Evolutionary conservation across 352 stramenopile species (phyloP).

Genomic region (Pythium utonaiense): DNA sequence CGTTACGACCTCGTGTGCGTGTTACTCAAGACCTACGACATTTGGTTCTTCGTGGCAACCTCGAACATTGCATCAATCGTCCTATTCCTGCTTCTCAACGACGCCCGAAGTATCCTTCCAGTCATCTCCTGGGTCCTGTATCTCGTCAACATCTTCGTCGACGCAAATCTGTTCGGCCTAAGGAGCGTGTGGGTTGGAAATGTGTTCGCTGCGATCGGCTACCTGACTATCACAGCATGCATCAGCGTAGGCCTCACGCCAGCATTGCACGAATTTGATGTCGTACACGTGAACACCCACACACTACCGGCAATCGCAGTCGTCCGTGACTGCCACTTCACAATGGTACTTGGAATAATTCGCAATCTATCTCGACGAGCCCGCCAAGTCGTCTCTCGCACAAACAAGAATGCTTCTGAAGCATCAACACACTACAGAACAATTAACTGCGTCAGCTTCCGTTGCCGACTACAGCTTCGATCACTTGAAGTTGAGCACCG

Average conservation of each 20-base stretch:
- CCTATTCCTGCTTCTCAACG: background rate
- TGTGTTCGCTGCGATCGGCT: background rate
- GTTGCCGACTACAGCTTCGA: background rate
- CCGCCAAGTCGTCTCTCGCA: background rate
- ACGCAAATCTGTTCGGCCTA: slow-evolving; percentile 7
- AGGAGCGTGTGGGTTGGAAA: slow-evolving; percentile 5
- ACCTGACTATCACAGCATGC: background rate
- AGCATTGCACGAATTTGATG: background rate
- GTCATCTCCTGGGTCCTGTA: background rate
- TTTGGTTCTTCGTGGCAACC: slow-evolving; percentile 31
- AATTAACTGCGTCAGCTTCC: background rate
- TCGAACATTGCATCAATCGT: background rate
- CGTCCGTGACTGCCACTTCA: background rate
- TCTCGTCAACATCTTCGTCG: slow-evolving; percentile 10
- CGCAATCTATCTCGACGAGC: background rate
- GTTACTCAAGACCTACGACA: slow-evolving; percentile 17
- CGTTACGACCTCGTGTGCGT: no score
- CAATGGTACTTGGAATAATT: background rate
- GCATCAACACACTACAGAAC: background rate
- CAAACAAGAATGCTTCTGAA: background rate
- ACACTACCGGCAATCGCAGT: background rate
- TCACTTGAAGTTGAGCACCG: background rate
- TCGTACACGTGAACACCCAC: background rate
- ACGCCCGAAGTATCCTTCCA: background rate
- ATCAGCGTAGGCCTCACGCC: background rate